phyloP scores from a whole-genome alignment of 176 grass and related monocot species.

The Raddia guianensis region DNA sequence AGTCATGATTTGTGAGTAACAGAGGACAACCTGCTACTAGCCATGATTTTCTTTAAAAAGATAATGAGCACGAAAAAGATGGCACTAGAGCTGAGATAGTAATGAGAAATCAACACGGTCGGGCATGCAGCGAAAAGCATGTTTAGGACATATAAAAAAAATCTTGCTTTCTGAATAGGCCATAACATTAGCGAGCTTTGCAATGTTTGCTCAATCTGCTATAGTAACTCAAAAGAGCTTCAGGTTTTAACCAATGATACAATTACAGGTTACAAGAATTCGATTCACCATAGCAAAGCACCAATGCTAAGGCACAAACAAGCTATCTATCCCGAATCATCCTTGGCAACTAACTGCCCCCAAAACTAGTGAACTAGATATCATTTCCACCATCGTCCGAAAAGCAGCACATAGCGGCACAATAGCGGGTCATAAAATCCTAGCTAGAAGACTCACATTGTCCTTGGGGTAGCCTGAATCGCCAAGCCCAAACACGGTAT shows the following conservation, averaged over 20 bases:
- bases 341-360: background rate
- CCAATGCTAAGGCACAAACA: background rate
- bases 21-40: background rate
- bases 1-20: background rate
- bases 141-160: slow-evolving; percentile 10
- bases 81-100: background rate
- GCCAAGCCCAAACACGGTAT: slow-evolving; percentile 86
- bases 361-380: background rate
- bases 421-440: slow-evolving; percentile 8
- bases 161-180: background rate
- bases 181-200: slow-evolving; percentile 6
- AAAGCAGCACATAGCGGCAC: background rate
- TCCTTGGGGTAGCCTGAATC: slow-evolving; percentile 98
- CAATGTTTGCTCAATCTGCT: background rate
- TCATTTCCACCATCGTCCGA: background rate
- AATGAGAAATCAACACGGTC: background rate
- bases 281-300: background rate
- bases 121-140: slow-evolving; percentile 1
- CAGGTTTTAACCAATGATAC: background rate
- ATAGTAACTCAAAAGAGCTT: background rate
- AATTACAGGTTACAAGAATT: background rate
- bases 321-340: background rate
- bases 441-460: slow-evolving; percentile 55
- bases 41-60: background rate
- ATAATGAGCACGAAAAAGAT: background rate